phyloP scores from a whole-genome alignment of 2,329 filamentous ascomycete species.

The Arthrobotrys conoides region DNA sequence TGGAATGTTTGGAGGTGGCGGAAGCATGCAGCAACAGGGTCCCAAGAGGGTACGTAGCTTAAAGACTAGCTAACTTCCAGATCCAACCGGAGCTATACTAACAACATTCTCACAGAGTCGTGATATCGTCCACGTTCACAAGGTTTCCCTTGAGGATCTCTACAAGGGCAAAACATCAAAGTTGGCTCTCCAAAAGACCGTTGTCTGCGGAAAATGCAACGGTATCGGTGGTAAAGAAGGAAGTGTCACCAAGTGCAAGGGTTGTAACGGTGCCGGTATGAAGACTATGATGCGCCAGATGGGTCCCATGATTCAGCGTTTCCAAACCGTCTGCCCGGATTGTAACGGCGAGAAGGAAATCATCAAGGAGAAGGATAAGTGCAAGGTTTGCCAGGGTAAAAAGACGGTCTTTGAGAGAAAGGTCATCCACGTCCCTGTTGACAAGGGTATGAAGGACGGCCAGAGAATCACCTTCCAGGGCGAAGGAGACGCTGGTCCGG shows the following conservation, averaged over 20 bases:
- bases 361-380: slow-evolving; percentile 96
- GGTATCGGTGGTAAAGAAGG: slow-evolving; percentile 97
- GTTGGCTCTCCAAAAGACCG: slow-evolving; percentile 94
- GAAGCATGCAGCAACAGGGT: slow-evolving; percentile 77
- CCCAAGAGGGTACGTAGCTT: slow-evolving; percentile 73
- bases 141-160: slow-evolving; percentile 96
- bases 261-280: slow-evolving; percentile 95
- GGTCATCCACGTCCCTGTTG: slow-evolving; percentile 97
- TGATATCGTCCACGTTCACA: slow-evolving; percentile 98
- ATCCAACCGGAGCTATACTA: not conserved
- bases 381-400: slow-evolving; percentile 96
- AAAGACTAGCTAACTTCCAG: too few species aligned
- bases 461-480: slow-evolving; percentile 98
- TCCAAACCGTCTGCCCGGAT: slow-evolving; percentile 98
- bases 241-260: slow-evolving; percentile 90
- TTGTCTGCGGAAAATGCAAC: slow-evolving; percentile 95
- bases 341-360: slow-evolving; percentile 98
- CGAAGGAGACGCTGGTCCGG: slow-evolving; percentile 95
- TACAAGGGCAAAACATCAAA: slow-evolving; percentile 99
- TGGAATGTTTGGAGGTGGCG: slow-evolving; percentile 81
- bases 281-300: slow-evolving; percentile 99
- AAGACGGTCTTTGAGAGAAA: slow-evolving; percentile 98
- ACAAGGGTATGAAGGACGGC: slow-evolving; percentile 91
- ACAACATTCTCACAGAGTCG: slow-evolving; percentile 76
- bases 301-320: slow-evolving; percentile 99